phyloP scores from a whole-genome alignment of 805 yeast species.

The Lachancea kluyveri region DNA sequence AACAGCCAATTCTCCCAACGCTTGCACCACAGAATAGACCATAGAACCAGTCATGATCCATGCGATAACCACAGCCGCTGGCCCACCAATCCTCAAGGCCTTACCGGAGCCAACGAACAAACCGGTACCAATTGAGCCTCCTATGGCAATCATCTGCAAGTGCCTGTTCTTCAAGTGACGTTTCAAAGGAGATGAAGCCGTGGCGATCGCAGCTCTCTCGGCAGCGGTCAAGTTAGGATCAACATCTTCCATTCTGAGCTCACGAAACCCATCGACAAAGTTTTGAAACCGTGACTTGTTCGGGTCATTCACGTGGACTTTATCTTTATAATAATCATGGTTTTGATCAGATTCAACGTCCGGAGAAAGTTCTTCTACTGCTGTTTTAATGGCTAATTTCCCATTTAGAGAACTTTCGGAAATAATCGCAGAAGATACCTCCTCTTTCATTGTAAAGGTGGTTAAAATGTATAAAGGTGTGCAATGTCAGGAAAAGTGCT shows the following conservation, averaged over 20 bases:
- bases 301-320: no score
- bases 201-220: constrained; percentile 39
- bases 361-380: no score
- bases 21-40: constrained; percentile 53
- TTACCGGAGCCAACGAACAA: constrained; percentile 65
- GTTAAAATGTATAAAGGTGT: no score
- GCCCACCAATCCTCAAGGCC: constrained; percentile 60
- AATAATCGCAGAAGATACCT: no score
- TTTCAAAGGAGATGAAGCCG: constrained; percentile 51
- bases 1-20: constrained; percentile 55
- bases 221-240: constrained; percentile 36
- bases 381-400: no score
- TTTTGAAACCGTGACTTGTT: constrained; percentile 33
- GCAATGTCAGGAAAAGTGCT: no score
- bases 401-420: no score
- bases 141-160: constrained; percentile 62
- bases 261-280: constrained; percentile 46
- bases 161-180: constrained; percentile 47
- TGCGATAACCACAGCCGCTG: constrained; percentile 53
- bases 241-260: constrained; percentile 23
- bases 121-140: constrained; percentile 72
- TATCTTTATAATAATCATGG: no score
- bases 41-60: constrained; percentile 48
- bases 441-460: no score
- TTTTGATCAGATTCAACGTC: no score